A percentile compares a stretch with the other conserved stretches of the same genome.
Evolutionary conservation across 257 asterid species (phyloP).

Genomic region (Fraxinus anomala): DNA sequence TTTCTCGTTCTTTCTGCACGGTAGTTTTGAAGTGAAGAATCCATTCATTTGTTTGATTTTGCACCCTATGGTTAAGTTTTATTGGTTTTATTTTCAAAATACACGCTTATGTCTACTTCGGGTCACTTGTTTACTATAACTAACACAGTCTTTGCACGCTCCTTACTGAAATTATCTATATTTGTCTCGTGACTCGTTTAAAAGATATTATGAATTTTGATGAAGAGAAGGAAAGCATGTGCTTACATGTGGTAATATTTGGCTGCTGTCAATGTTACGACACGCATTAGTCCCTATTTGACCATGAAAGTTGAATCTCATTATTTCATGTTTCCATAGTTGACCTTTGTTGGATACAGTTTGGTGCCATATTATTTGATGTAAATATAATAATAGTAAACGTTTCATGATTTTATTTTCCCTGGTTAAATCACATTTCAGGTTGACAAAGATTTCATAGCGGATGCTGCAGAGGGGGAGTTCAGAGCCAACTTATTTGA

Average conservation of each 20-base stretch:
- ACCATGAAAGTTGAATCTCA: neutral
- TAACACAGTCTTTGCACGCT: neutral
- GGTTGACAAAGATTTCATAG: constrained; percentile 53
- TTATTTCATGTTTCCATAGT: neutral
- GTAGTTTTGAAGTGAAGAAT: neutral
- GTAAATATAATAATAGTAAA: too few species aligned
- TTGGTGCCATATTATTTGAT: neutral
- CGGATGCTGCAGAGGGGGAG: constrained; percentile 54
- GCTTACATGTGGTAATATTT: neutral
- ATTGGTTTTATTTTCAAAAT: neutral
- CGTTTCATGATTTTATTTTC: neutral
- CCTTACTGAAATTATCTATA: neutral
- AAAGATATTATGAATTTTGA: neutral
- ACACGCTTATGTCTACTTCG: neutral
- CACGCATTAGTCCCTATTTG: too few species aligned
- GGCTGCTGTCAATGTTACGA: neutral
- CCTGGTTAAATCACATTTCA: constrained; percentile 35
- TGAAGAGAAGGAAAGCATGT: neutral
- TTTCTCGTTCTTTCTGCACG: neutral
- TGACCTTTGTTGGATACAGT: neutral
- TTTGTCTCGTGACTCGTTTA: neutral
- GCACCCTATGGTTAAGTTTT: neutral
- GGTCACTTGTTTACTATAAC: neutral
- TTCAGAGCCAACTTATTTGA: constrained; percentile 48
- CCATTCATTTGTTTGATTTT: too few species aligned